Evolutionary conservation across 2,329 filamentous ascomycete species (phyloP), one percentile per base, ranked within the genome.

Genomic region (Clarireedia monteithiana): DNA sequence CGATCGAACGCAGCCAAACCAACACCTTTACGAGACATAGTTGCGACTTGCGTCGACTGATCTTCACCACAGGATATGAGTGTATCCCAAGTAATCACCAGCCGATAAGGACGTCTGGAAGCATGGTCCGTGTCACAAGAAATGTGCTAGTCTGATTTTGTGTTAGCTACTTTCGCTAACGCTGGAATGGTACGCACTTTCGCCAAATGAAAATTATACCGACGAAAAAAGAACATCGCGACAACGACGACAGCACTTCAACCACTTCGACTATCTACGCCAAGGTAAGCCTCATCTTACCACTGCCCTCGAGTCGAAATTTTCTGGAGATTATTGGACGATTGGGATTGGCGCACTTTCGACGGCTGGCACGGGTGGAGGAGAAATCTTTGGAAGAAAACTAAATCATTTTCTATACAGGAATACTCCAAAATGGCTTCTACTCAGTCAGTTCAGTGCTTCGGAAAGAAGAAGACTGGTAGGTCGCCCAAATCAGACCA

Each of bases 391-490:
- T n/a, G 17, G 39, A 20, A 42, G 15, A 36, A 54, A 10, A 45
- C 52, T 54, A 55, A 55, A 45, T 12, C 50, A 12, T 46, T 38
- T 34, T 53, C 42, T 30, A 34, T 15, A 23, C 42, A 56, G 57
- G 53, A 50, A 38, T 46, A 55, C 50, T 53, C 40, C 58, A 66
- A 48, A 48, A 70, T 70, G 69, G 63, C 68, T 85, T 86, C 88
- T 77, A 79, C 82, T 70, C 86, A 88, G 79, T 88, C 84, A 77
- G 88, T 91, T 72, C 91, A 96, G 85, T 96, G 91, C 88, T 96
- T 97, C 88, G 91, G 91, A 86, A 96, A 96, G 87, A 91, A 91
- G 84, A 90, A 89, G 84, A 91, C 64, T 66, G 66, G 66, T 65
- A 65, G 50, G 57, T 15, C 20, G 40, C 27, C 26, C 6, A 38